phyloP scores from a whole-genome alignment of 176 grass and related monocot species.

The Musa schizocarpa region DNA sequence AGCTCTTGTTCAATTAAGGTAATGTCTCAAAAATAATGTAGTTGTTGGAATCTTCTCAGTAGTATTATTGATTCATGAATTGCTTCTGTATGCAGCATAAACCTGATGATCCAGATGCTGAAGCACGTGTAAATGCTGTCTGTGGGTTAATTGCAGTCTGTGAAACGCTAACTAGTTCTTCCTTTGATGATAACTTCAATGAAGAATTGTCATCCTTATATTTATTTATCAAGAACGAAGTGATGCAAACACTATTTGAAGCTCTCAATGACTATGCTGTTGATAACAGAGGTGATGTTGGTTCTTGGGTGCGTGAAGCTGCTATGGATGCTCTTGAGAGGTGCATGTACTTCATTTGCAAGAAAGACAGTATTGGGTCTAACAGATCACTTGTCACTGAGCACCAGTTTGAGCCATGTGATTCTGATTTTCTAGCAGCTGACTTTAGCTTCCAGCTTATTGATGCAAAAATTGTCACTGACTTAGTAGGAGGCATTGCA shows the following conservation, averaged over 20 bases:
- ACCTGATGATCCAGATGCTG: constrained; percentile 90
- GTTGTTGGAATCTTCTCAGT: not conserved
- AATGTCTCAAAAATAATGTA: not conserved
- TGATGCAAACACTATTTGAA: constrained; percentile 60
- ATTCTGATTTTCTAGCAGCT: constrained; percentile 26
- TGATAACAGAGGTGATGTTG: constrained; percentile 95
- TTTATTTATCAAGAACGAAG: constrained; percentile 60
- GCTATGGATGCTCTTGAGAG: constrained; percentile 87
- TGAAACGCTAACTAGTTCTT: constrained; percentile 52
- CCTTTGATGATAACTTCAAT: constrained; percentile 30
- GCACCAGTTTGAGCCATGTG: constrained; percentile 11
- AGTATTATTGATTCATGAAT: not conserved
- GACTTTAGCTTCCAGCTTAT: constrained; percentile 25
- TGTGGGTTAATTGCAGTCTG: constrained; percentile 72
- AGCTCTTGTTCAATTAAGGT: constrained; percentile 88
- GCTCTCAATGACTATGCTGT: constrained; percentile 94
- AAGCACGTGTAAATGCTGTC: constrained; percentile 81
- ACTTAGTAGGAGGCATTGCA: constrained; percentile 63
- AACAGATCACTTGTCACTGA: constrained; percentile 3
- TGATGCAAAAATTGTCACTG: constrained; percentile 52
- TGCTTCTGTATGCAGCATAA: constrained; percentile 53
- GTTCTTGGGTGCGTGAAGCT: constrained; percentile 95
- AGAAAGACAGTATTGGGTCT: constrained; percentile 38
- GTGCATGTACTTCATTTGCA: constrained; percentile 69
- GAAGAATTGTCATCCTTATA: constrained; percentile 34